Conservation (phyloP, 306 rosid species). For the Urtica urens region DNA sequence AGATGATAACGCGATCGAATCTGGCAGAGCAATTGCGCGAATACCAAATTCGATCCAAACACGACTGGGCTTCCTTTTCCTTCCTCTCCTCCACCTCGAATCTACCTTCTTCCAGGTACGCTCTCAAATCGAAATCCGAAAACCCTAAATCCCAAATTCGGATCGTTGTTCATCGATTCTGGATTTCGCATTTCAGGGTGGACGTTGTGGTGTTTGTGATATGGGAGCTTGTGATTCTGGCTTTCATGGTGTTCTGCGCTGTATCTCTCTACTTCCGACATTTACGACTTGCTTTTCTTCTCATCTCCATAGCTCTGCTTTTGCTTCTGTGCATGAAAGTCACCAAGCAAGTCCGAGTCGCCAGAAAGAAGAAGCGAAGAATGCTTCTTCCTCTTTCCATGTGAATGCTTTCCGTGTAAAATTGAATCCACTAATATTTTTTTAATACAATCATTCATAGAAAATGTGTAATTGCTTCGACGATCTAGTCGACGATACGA, state of each 20-base stretch:
- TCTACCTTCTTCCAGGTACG: slow-evolving; percentile 70
- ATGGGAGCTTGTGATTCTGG: slow-evolving; percentile 87
- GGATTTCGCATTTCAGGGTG: slow-evolving; percentile 59
- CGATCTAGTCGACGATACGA: neutral
- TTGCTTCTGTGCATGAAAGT: slow-evolving; percentile 87
- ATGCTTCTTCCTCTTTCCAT: slow-evolving; percentile 99
- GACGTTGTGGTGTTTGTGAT: slow-evolving; percentile 93
- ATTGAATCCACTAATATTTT: too few relatives aligned
- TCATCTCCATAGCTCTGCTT: slow-evolving; percentile 63
- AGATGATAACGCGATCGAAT: slow-evolving; percentile 97
- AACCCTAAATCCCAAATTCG: neutral
- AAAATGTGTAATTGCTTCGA: slow-evolving; percentile 9
- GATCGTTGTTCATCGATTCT: neutral
- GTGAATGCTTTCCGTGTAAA: too few relatives aligned
- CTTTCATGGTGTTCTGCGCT: slow-evolving; percentile 86
- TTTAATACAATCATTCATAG: slow-evolving; percentile 13
- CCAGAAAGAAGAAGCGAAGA: slow-evolving; percentile 90
- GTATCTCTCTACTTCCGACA: slow-evolving; percentile 92
- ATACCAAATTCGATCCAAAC: slow-evolving; percentile 99
- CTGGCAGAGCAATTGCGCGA: slow-evolving; percentile 94
- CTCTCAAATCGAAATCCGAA: too few relatives aligned
- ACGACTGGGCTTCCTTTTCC: slow-evolving; percentile 94
- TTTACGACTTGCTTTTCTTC: slow-evolving; percentile 60
- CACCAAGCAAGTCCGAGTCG: slow-evolving; percentile 90
- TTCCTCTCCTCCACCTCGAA: slow-evolving; percentile 89